These are phyloP conservation scores for Medicago lupulina DNA, from an alignment of 306 rosid species.

Conservation along the genomic window DNA sequence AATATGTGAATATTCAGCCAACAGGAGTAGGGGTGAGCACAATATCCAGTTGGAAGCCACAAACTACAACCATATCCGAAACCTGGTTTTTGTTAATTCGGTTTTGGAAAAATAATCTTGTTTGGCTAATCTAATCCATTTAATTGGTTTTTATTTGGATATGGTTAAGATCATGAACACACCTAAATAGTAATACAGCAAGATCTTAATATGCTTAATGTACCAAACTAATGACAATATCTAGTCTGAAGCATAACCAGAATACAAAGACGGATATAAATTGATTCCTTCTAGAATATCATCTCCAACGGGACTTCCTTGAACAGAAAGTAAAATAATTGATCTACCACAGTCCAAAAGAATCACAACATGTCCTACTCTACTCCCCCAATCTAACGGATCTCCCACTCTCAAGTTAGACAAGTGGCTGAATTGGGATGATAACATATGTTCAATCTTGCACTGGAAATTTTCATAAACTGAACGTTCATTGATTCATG, in stretches of 20 bases:
- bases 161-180: background rate
- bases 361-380: background rate
- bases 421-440: background rate
- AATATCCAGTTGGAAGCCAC: background rate
- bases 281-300: conserved; percentile 3
- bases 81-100: background rate
- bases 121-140: background rate
- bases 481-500: background rate
- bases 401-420: background rate
- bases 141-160: background rate
- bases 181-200: background rate
- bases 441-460: conserved; percentile 9
- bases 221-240: conserved; percentile 9
- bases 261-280: background rate
- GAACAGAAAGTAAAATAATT: background rate
- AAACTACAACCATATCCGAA: background rate
- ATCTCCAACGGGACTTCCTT: background rate
- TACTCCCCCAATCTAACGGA: background rate
- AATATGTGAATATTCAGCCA: conserved; percentile 10
- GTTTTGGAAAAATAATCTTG: background rate
- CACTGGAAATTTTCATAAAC: conserved; percentile 14
- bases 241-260: conserved; percentile 29
- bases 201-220: conserved; percentile 20
- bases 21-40: background rate
- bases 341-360: background rate